A percentile compares a stretch with the other conserved stretches of the same genome.
These are phyloP conservation scores for Linum trigynum DNA, from an alignment of 345 rosid genomes.

Conservation along the genomic window DNA sequence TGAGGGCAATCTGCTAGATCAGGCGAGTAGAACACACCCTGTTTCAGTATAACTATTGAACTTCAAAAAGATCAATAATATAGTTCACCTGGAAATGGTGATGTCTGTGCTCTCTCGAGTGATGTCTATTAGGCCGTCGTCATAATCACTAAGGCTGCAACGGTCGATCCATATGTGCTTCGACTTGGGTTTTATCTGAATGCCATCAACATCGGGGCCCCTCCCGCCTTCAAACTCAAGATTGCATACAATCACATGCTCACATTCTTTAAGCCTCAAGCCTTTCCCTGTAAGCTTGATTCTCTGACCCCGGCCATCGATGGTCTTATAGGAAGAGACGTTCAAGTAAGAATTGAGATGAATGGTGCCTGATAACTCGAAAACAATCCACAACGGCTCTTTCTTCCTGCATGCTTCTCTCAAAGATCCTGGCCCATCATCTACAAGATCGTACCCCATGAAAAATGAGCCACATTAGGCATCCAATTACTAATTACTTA, in stretches of 20 bases:
- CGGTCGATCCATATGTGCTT: conserved; percentile 87
- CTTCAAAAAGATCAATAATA: not conserved
- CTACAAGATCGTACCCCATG: conserved; percentile 27
- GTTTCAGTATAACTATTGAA: too few species aligned
- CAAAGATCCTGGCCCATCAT: conserved; percentile 85
- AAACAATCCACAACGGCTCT: conserved; percentile 89
- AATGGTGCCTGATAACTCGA: conserved; percentile 71
- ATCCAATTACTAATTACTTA: not conserved
- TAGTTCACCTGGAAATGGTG: conserved; percentile 67
- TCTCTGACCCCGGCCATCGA: conserved; percentile 87
- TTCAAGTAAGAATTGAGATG: conserved; percentile 48
- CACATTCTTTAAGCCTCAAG: conserved; percentile 75
- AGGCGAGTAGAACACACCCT: too few species aligned
- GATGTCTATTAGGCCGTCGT: conserved; percentile 91
- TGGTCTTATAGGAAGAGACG: conserved; percentile 80
- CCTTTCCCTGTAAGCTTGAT: conserved; percentile 85
- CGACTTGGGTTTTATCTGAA: conserved; percentile 91
- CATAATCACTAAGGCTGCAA: conserved; percentile 74
- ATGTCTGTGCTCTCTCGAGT: conserved; percentile 89
- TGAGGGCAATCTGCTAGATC: too few species aligned
- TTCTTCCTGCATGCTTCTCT: conserved; percentile 63
- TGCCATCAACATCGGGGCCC: conserved; percentile 79
- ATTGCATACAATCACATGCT: conserved; percentile 78
- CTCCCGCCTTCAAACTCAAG: conserved; percentile 81
- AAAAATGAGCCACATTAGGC: not conserved